A percentile compares a stretch with the other conserved stretches of the same genome.
Evolutionary conservation across 768 basidiomycete species (phyloP).

Genomic region (Phlebiopsis flavidoalba): DNA sequence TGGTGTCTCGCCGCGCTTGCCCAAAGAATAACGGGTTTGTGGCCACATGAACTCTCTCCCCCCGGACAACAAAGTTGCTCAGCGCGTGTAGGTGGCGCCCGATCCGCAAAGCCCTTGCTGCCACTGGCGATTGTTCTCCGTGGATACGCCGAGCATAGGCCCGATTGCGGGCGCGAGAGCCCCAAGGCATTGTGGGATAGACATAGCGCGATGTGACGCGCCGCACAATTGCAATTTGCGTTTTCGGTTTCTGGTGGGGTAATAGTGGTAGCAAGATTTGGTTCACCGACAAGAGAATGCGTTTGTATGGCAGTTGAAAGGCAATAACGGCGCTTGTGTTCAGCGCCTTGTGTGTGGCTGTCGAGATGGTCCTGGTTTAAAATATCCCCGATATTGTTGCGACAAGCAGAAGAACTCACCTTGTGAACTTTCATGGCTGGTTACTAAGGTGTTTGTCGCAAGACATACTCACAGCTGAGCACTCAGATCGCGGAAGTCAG

Average conservation of each 20-base stretch:
- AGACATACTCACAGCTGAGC: neutral
- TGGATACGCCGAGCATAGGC: constrained; percentile 49
- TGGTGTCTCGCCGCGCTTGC: constrained; percentile 7
- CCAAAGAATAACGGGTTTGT: constrained; percentile 44
- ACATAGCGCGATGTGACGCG: constrained; percentile 60
- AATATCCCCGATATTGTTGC: too few species aligned
- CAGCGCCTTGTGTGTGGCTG: constrained; percentile 19
- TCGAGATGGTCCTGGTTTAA: neutral
- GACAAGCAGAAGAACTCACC: neutral
- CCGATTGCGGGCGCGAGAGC: constrained; percentile 59
- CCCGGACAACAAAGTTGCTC: constrained; percentile 47
- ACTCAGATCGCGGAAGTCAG: too few species aligned
- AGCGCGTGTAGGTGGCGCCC: constrained; percentile 28
- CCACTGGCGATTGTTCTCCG: constrained; percentile 37
- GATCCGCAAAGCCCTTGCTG: constrained; percentile 41
- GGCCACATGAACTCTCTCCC: constrained; percentile 66
- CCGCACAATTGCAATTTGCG: constrained; percentile 25
- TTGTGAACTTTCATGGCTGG: constrained; percentile 4
- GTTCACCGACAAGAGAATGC: constrained; percentile 19
- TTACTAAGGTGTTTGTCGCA: too few species aligned
- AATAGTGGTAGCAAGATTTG: constrained; percentile 9
- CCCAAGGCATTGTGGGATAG: constrained; percentile 78
- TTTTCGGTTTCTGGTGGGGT: constrained; percentile 13
- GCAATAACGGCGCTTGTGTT: constrained; percentile 9
- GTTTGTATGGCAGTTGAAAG: constrained; percentile 25